phyloP scores from a whole-genome alignment of 2,329 filamentous ascomycete genomes.

The Exophiala sideris region DNA sequence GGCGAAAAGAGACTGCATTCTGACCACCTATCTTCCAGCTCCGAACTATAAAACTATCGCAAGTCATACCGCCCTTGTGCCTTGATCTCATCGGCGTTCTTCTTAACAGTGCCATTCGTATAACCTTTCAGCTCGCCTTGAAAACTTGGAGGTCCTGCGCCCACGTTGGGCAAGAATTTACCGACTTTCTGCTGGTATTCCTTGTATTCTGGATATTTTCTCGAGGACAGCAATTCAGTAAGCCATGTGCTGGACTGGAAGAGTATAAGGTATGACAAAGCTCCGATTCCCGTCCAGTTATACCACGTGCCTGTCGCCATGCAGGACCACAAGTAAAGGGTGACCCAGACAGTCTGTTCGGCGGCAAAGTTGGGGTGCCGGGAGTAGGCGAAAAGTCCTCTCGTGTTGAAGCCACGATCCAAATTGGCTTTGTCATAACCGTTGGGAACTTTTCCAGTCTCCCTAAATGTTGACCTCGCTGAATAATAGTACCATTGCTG shows the following conservation, averaged over 20 bases:
- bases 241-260: slow-evolving; percentile 89
- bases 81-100: slow-evolving; percentile 9
- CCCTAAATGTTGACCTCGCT: slow-evolving; percentile 73
- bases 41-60: slow-evolving; percentile 1
- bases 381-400: slow-evolving; percentile 81
- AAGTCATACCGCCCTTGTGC: slow-evolving; percentile 14
- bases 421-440: slow-evolving; percentile 69
- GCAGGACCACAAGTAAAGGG: slow-evolving; percentile 84
- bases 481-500: slow-evolving; percentile 89
- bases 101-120: background rate
- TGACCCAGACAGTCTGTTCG: slow-evolving; percentile 86
- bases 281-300: slow-evolving; percentile 75
- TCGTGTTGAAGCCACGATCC: slow-evolving; percentile 82
- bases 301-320: slow-evolving; percentile 66
- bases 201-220: slow-evolving; percentile 85
- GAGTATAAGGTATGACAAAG: slow-evolving; percentile 66
- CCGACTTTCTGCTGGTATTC: slow-evolving; percentile 80
- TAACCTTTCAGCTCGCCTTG: background rate
- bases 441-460: slow-evolving; percentile 66
- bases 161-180: slow-evolving; percentile 68
- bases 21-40: background rate
- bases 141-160: slow-evolving; percentile 2
- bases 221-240: slow-evolving; percentile 74
- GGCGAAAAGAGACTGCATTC: background rate
- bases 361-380: slow-evolving; percentile 93